Percentiles rank a stretch among this genome's conserved stretches.
Evolutionary conservation across 2,329 filamentous ascomycete genomes (phyloP).

Genomic region (Keithomyces neogunnii): DNA sequence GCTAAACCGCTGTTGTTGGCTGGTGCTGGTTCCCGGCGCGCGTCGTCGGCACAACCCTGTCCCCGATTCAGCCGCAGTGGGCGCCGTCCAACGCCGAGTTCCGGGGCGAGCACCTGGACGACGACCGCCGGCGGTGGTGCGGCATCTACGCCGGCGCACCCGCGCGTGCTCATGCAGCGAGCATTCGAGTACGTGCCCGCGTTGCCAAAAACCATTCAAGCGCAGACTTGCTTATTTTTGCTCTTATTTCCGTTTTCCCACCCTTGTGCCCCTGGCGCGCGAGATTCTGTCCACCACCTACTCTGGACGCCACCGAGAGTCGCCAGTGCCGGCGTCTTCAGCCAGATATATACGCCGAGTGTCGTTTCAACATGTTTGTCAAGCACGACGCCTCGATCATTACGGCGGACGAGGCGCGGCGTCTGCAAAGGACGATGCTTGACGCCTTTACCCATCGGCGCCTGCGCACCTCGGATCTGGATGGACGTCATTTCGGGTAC

Average conservation of each 20-base stretch:
- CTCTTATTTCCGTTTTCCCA: too few species aligned
- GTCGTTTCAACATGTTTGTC: conserved; percentile 23
- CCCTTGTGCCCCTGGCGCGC: too few species aligned
- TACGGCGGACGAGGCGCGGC: conserved; percentile 23
- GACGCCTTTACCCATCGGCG: conserved; percentile 22
- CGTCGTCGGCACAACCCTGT: conserved; percentile 36
- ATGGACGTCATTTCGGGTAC: conserved; percentile 11
- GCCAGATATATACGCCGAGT: conserved; percentile 26
- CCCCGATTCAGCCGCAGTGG: conserved; percentile 34
- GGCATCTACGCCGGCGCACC: conserved; percentile 34
- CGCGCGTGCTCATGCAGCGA: conserved; percentile 37
- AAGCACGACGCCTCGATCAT: conserved; percentile 25
- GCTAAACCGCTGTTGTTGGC: too few species aligned
- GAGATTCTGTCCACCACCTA: too few species aligned
- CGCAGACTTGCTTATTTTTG: too few species aligned
- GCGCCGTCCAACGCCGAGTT: conserved; percentile 50
- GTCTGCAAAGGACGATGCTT: conserved; percentile 21
- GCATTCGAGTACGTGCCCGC: conserved; percentile 29
- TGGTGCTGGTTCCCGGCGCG: conserved; percentile 32
- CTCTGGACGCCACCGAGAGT: too few species aligned
- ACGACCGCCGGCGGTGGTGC: conserved; percentile 25
- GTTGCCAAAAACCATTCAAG: neutral
- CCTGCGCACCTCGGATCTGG: conserved; percentile 26
- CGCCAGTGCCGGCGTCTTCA: conserved; percentile 21
- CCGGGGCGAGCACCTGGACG: conserved; percentile 30